These are phyloP conservation scores for Alternaria hordeiaustralica DNA, from an alignment of 2,329 filamentous ascomycete genomes.

Conservation along the genomic window DNA sequence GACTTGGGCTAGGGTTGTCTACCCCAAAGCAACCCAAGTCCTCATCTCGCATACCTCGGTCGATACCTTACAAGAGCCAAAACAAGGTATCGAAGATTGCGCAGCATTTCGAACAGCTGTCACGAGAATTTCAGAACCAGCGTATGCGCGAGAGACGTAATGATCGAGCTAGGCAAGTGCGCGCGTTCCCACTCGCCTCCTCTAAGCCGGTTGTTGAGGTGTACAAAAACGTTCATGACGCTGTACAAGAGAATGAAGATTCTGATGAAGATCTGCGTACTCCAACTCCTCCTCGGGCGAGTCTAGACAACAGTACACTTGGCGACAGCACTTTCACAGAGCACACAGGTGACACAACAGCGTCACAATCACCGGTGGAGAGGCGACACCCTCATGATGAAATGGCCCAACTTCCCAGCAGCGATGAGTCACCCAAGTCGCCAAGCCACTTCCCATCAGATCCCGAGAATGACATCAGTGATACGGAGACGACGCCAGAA, in stretches of 20 bases:
- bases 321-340: constrained; percentile 44
- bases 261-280: constrained; percentile 66
- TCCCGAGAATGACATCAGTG: constrained; percentile 62
- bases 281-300: constrained; percentile 39
- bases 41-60: constrained; percentile 80
- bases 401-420: constrained; percentile 25
- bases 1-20: constrained; percentile 66
- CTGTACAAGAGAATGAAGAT: constrained; percentile 79
- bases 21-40: constrained; percentile 63
- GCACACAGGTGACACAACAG: constrained; percentile 38
- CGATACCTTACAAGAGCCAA: constrained; percentile 71
- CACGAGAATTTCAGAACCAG: constrained; percentile 95
- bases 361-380: constrained; percentile 45
- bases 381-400: constrained; percentile 30
- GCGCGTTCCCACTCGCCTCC: constrained; percentile 86
- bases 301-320: constrained; percentile 48
- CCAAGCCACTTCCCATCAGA: constrained; percentile 59
- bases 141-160: constrained; percentile 84
- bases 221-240: constrained; percentile 91
- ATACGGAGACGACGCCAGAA: constrained; percentile 74
- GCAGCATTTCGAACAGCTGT: constrained; percentile 95
- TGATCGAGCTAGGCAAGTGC: constrained; percentile 75
- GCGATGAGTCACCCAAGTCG: constrained; percentile 33
- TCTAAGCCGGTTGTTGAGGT: constrained; percentile 97
- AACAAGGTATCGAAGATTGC: constrained; percentile 88